Base-by-base conservation (phyloP, 202 grass and related monocot genomes). In the Hordeum pubiflorum region DNA sequence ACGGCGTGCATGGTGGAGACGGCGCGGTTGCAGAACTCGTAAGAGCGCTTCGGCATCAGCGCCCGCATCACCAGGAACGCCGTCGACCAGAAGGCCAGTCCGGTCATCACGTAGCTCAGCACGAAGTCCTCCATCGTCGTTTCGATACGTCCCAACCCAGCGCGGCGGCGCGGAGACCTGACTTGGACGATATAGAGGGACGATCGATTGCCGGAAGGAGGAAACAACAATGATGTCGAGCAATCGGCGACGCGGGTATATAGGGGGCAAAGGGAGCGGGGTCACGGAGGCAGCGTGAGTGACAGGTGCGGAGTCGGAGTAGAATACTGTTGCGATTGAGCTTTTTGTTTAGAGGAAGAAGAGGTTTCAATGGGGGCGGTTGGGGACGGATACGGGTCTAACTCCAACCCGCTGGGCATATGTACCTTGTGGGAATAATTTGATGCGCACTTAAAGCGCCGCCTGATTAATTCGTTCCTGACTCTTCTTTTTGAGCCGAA, bases 11-110 rank as follows among this genome's bases (percentile, higher is more conserved):
- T 67, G 12, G 82, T 81, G 64, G 95, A 89, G 32, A 94, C 95
- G 32, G 89, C 61, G 50, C 95, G 89, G 88, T 90, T 92, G 90
- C 92, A 98, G 86, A 98, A 94, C 88, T 94, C 88, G 57, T 90
- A 87, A 4, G 90, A 91, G 11, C 80, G 86, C 60, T 88, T 88
- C 1, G 82, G 90, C 66, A 94, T 59, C 43, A 88, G 58, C 17
- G 75, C 83, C 1, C 92, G 76, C 20, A 88, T 44, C 12, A 89
- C 0, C 50, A 91, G 10, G 81, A 98, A 95, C 14, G 86, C 77
- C 4, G 92, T 83, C 23, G 88, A 88, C 95, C 95, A 98, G 57
- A 91, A 81, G 17, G 76, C 36, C 13, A 87, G 57, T 10, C 95
- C 95, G 3, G 88, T 91, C 75, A 75, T 72, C 39, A 91, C 85